These are phyloP conservation scores for Leucaena leucocephala DNA, from an alignment of 306 rosid genomes.

Conservation along the genomic window DNA sequence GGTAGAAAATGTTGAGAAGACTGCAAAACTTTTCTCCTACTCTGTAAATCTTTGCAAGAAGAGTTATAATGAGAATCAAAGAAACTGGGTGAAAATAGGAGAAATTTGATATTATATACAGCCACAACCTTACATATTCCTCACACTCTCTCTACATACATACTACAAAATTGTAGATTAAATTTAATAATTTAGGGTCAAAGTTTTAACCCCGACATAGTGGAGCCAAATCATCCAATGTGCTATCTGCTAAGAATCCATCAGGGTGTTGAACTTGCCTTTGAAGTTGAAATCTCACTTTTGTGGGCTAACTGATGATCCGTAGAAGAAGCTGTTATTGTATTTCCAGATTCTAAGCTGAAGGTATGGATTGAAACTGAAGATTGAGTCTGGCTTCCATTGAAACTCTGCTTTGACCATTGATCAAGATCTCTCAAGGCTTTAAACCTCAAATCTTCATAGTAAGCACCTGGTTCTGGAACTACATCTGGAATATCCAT, in stretches of 20 bases:
- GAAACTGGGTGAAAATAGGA: not conserved
- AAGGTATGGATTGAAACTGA: constrained; percentile 44
- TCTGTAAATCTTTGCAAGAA: too few relatives aligned
- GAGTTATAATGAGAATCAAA: not conserved
- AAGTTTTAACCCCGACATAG: not conserved
- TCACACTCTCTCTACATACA: not conserved
- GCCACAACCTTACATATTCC: too few relatives aligned
- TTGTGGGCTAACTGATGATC: constrained; percentile 23
- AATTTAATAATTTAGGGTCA: not conserved
- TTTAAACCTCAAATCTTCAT: constrained; percentile 71
- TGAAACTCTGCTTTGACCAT: constrained; percentile 40
- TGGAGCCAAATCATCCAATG: not conserved
- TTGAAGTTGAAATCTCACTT: constrained; percentile 23
- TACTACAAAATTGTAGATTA: not conserved
- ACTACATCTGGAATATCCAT: constrained; percentile 47
- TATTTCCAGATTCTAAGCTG: constrained; percentile 42
- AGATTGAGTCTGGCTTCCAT: constrained; percentile 46
- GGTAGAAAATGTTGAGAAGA: too few relatives aligned
- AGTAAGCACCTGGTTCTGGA: constrained; percentile 49
- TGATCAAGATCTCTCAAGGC: constrained; percentile 69
- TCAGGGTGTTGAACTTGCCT: not conserved
- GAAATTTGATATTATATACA: not conserved
- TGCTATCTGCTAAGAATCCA: not conserved
- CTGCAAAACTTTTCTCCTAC: too few relatives aligned
- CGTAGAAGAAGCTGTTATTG: constrained; percentile 33